Base-by-base conservation (phyloP, 495 filamentous ascomycete species). In the Penicillium verhagenii region DNA sequence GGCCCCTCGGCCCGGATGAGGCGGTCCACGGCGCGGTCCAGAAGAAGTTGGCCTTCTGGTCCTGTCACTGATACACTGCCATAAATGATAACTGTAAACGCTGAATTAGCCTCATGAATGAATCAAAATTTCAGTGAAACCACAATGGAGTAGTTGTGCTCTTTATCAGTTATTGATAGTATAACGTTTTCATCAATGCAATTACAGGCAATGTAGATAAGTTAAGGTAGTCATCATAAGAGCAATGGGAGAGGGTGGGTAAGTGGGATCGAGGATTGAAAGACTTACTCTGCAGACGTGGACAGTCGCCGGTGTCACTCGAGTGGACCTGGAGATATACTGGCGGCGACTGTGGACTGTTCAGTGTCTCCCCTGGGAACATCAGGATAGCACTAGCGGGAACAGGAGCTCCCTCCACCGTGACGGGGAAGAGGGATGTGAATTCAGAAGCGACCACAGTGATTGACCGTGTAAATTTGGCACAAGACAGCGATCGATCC, bases 131-230 rank as follows among this genome's bases (percentile, higher is more conserved):
- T 50, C 58, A 64, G 14, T 35, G 13, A 35, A 16, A 35, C 33
- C 40, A 43, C 42, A 47, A 56, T 40, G 26, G n/a, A 40, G 33
- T 24, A 28, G 39, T 57, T 24, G 50, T 48, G 63, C 74, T 78
- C 71, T 65, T 71, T 65, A 85, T 96, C 92, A 96, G 92, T 79
- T 84, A 26, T 31, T 90, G 83, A 83, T 88, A 80, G 57, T 67
- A 54, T 52, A 47, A 43, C 63, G 33, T 35, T 84, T 79, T 90
- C 89, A 84, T 91, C 91, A 93, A 85, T 74, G 75, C 72, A 75
- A 72, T 81, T 84, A 84, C 89, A 90, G 92, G 86, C 89, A 96
- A 96, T 96, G 92, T 97, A 97, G 92, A 94, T 96, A 97, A 96
- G 91, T 93, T 87, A 59, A 76, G 75, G 62, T 68, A 78, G 75